These are phyloP conservation scores for Podaxis pistillaris DNA, from an alignment of 768 basidiomycete genomes.

Conservation along the genomic window DNA sequence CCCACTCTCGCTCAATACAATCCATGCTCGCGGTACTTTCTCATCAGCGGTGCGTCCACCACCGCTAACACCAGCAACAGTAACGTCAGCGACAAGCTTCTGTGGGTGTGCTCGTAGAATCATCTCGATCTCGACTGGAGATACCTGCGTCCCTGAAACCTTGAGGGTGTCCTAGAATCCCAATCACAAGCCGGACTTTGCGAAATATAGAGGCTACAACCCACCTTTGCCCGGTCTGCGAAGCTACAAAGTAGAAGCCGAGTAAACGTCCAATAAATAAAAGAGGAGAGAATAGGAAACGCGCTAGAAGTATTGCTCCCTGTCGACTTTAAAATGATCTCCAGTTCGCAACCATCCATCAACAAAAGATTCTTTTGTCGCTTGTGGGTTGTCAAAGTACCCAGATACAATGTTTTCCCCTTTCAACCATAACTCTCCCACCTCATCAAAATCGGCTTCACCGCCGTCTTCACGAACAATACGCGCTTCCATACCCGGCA, in stretches of 20 bases:
- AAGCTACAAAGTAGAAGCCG: constrained; percentile 41
- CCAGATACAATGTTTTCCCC: constrained; percentile 58
- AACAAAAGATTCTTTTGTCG: constrained; percentile 62
- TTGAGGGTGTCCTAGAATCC: constrained; percentile 67
- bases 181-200: neutral
- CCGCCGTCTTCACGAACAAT: constrained; percentile 56
- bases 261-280: neutral
- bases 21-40: constrained; percentile 74
- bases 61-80: constrained; percentile 71
- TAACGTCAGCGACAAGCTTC: constrained; percentile 57
- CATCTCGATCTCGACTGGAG: constrained; percentile 77
- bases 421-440: constrained; percentile 63
- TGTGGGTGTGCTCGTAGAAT: constrained; percentile 60
- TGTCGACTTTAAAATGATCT: constrained; percentile 61
- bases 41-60: constrained; percentile 69
- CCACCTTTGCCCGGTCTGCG: constrained; percentile 70
- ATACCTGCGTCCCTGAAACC: constrained; percentile 76
- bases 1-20: constrained; percentile 61
- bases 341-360: constrained; percentile 77
- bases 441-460: constrained; percentile 52
- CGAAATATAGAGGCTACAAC: neutral
- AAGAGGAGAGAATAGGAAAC: constrained; percentile 20
- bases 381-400: constrained; percentile 69
- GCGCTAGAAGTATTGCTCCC: constrained; percentile 62
- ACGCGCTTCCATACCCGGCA: constrained; percentile 62